Evolutionary conservation across 495 filamentous ascomycete species (phyloP), one percentile per base, ranked within the genome.

Genomic region (Trichodelitschia bisporula): DNA sequence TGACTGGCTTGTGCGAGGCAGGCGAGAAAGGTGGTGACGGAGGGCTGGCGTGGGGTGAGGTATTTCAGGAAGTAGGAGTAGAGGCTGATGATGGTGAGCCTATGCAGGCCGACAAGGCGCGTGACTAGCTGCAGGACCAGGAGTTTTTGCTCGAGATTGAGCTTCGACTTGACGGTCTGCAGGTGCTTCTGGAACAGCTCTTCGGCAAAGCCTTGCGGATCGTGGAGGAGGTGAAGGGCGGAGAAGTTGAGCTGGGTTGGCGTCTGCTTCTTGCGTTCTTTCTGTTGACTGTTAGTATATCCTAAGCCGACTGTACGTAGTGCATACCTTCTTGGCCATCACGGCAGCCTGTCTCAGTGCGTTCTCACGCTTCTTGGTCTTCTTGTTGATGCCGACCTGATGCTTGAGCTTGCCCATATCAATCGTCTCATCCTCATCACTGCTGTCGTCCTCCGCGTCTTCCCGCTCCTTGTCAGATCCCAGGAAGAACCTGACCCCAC

Each of bases 191-290:
- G 64, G 51, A 93, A 99, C 1, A 99, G 57, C 27, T 61, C 57
- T 46, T 99, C 89, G 14, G 84, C 79, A 45, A 92, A 95, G 1
- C 77, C 78, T 43, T 99, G 89, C 1, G 89, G 83, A 44, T 95
- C 89, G 47, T 92, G 76, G 3, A 99, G 61, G 10, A 99, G 61
- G 46, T 95, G 86, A n/a, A 78, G 64, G n/a, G 89, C 89, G 0
- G 83, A 92, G 53, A 99, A 99, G 55, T 99, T 95, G 15, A 95
- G 62, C 0, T 72, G 68, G 42, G 83, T 77, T 0, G 77, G 74
- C 31, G 76, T 62, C 30, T 66, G 70, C 64, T 91, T 91, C 57
- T 84, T 89, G 44, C 65, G 67, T 47, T 90, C 77, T 49, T 76
- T 75, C 48, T 59, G 21, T 13, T 1, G 11, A 17, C 11, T 0